Conservation (phyloP, 305 asterid species). For the Rubia balearica region DNA sequence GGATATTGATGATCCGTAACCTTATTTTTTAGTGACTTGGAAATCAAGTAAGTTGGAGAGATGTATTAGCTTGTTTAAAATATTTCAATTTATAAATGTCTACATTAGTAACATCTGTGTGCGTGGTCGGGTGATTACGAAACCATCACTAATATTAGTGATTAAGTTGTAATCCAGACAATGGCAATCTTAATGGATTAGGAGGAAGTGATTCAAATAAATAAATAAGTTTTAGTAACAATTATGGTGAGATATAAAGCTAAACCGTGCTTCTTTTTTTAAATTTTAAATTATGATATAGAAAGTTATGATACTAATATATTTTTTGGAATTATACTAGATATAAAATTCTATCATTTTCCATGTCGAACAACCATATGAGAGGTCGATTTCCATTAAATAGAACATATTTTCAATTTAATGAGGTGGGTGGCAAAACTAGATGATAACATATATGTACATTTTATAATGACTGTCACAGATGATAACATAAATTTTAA, state of each 20-base stretch:
- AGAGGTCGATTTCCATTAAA: slow-evolving; percentile 46
- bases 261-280: neutral
- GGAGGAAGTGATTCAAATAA: no score
- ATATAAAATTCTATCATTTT: slow-evolving; percentile 11
- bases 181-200: no score
- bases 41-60: slow-evolving; percentile 26
- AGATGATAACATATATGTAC: neutral
- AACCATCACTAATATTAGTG: no score
- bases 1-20: slow-evolving; percentile 35
- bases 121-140: neutral
- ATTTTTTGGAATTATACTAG: no score
- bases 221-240: no score
- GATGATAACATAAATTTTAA: no score
- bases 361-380: slow-evolving; percentile 43
- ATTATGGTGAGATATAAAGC: slow-evolving; percentile 39
- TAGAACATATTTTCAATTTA: slow-evolving; percentile 55
- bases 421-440: slow-evolving; percentile 36
- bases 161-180: no score
- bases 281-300: neutral
- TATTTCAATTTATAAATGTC: neutral
- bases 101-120: neutral
- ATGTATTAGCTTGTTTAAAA: neutral
- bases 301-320: no score
- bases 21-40: slow-evolving; percentile 55
- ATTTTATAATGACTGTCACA: slow-evolving; percentile 34